phyloP scores from a whole-genome alignment of 1,139 yeast genomes.

The Candida smagusa region DNA sequence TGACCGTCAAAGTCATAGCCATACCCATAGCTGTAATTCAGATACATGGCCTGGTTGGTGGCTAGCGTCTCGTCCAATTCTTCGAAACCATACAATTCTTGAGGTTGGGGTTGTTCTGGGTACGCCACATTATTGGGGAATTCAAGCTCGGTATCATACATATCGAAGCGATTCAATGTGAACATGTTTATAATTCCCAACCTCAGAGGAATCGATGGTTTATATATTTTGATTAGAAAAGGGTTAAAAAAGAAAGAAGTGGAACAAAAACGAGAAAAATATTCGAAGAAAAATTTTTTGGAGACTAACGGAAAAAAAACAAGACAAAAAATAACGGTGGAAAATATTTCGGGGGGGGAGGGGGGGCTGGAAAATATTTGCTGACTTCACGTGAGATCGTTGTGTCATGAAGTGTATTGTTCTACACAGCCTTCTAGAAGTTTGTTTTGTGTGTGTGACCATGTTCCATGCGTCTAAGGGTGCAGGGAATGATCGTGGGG shows the following conservation, averaged over 20 bases:
- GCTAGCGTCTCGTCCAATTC: slow-evolving; percentile 1
- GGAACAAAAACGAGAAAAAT: background rate
- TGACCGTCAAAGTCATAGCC: background rate
- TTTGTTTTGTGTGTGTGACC: too few species aligned
- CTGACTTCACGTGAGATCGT: too few species aligned
- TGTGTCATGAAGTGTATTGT: too few species aligned
- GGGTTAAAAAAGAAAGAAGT: slow-evolving; percentile 1
- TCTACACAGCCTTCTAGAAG: too few species aligned
- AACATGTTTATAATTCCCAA: slow-evolving; percentile 2
- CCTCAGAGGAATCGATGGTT: slow-evolving; percentile 2
- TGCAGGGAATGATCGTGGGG: too few species aligned
- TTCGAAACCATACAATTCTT: slow-evolving; percentile 1
- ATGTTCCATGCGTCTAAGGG: too few species aligned
- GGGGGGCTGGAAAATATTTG: too few species aligned
- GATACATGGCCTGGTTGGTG: background rate
- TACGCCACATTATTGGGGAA: background rate
- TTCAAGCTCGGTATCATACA: slow-evolving; percentile 15
- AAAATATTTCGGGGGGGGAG: background rate
- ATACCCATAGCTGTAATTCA: background rate
- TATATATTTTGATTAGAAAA: slow-evolving; percentile 3
- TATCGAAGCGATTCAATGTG: slow-evolving; percentile 17
- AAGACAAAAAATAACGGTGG: background rate
- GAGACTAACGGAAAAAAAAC: background rate
- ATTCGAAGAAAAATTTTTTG: background rate
- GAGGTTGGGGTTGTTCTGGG: background rate